Base-by-base conservation (phyloP, 73 alveolate genomes). In the Breviolum minutum region DNA sequence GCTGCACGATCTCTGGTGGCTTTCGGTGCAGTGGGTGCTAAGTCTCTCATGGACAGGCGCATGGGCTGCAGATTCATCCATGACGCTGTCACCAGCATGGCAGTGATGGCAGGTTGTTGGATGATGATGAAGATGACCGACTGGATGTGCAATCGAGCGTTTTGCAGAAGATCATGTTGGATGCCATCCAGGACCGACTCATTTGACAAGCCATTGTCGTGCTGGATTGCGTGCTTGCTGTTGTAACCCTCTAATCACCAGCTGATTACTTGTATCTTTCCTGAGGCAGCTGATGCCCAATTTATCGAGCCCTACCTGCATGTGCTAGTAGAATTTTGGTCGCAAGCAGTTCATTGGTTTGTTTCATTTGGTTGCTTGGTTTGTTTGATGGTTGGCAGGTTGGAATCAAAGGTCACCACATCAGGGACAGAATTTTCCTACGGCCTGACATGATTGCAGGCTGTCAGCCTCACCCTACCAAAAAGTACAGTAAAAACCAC, bases 121-220 rank as follows among this genome's bases (percentile, higher is more conserved):
- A 61, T n/a, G 77, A 61, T 16, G 97, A 26, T 30, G 97, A 48
- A 7, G 97, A 91, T 24, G 97, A 71, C 19, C 76, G 74, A 5
- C 76, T 79, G 7, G 97, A 73, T 27, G 87, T 63, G 14, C 88
- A 91, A 60, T 48, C 84, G n/a, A 79, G 77, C 19, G 70, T 79
- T n/a, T 30, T 91, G 97, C 87, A 91, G 88, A 24, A 87, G 16
- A 73, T 91, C 77, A 73, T 91, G 97, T 87, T 91, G 88, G 97
- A 91, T 73, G 97, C 97, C 54, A 24, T 91, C 54, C 97, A 91
- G 97, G 97, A 54, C 80, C 22, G 60, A 27, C 26, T 62, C 79
- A 30, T 24, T 40, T 11, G 19, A 22, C 76, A 5, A 11, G 29
- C 54, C 68, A 13, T 84, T 73, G 13, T 27, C 63, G 30, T 8